Percentiles rank a stretch among this genome's conserved stretches.
phyloP scores from a whole-genome alignment of 306 rosid genomes.

The Glycine tomentella region DNA sequence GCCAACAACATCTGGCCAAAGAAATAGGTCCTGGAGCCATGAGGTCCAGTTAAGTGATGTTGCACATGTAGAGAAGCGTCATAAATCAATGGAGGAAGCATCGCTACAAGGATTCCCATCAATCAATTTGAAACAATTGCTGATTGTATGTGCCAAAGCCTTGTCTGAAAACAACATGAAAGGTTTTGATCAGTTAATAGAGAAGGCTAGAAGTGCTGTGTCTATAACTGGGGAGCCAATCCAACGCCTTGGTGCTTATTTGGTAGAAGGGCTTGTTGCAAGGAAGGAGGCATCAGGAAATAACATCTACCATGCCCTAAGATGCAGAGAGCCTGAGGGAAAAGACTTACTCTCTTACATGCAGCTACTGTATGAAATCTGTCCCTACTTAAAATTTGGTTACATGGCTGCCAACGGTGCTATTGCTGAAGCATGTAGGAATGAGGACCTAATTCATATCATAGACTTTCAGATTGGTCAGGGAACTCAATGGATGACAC shows the following conservation, averaged over 20 bases:
- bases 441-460: slow-evolving; percentile 79
- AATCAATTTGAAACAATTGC: slow-evolving; percentile 63
- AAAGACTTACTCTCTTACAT: slow-evolving; percentile 77
- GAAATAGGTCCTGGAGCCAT: slow-evolving; percentile 46
- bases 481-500: slow-evolving; percentile 84
- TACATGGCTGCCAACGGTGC: slow-evolving; percentile 98
- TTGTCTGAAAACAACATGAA: slow-evolving; percentile 60
- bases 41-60: slow-evolving; percentile 39
- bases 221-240: slow-evolving; percentile 82
- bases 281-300: slow-evolving; percentile 81
- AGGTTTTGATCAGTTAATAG: slow-evolving; percentile 61
- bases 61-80: slow-evolving; percentile 57
- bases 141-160: slow-evolving; percentile 75
- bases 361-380: slow-evolving; percentile 78
- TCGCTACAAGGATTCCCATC: slow-evolving; percentile 50
- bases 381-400: slow-evolving; percentile 89
- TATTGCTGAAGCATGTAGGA: slow-evolving; percentile 86
- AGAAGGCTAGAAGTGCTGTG: slow-evolving; percentile 64
- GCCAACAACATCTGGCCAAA: slow-evolving; percentile 43
- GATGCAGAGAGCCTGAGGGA: slow-evolving; percentile 81
- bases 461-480: slow-evolving; percentile 86
- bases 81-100: slow-evolving; percentile 59
- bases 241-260: slow-evolving; percentile 87
- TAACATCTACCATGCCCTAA: slow-evolving; percentile 70
- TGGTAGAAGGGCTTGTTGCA: slow-evolving; percentile 90